Percentiles rank a stretch among this genome's conserved stretches.
These are phyloP conservation scores for Canariomyces notabilis DNA, from an alignment of 2,329 filamentous ascomycete genomes.

Conservation along the genomic window DNA sequence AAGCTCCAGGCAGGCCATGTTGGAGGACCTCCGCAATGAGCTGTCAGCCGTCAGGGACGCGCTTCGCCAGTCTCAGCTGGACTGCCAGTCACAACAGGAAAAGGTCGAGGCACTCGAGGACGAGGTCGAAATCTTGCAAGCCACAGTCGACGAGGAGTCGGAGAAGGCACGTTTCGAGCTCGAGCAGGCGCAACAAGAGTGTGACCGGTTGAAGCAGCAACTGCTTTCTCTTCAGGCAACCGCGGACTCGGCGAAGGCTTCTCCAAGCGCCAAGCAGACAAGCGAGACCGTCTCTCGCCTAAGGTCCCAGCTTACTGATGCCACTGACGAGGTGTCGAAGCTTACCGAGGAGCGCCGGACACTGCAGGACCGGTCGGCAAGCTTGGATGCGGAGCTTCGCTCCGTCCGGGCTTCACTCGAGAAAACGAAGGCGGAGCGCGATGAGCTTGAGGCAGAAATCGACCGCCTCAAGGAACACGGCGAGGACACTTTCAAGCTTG, in stretches of 20 bases:
- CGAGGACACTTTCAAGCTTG: conserved; percentile 55
- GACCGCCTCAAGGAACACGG: conserved; percentile 50
- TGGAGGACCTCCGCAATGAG: conserved; percentile 63
- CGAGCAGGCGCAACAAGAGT: conserved; percentile 40
- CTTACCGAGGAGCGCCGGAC: conserved; percentile 56
- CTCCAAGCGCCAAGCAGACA: conserved; percentile 30
- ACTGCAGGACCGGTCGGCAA: conserved; percentile 59
- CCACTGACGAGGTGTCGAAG: conserved; percentile 52
- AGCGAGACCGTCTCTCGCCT: conserved; percentile 46
- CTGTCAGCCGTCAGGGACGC: conserved; percentile 63
- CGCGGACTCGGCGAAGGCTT: conserved; percentile 28
- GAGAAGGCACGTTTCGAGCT: conserved; percentile 51
- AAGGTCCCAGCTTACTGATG: conserved; percentile 53
- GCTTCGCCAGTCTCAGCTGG: conserved; percentile 61
- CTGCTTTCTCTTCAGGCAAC: conserved; percentile 32
- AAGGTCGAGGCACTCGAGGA: conserved; percentile 67
- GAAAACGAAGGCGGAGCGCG: conserved; percentile 59
- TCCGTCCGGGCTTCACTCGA: conserved; percentile 51
- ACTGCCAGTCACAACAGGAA: conserved; percentile 57
- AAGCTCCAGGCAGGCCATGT: conserved; percentile 57
- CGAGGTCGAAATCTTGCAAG: conserved; percentile 69
- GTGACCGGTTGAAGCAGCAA: conserved; percentile 40
- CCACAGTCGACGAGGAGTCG: conserved; percentile 58
- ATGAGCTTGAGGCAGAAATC: conserved; percentile 60
- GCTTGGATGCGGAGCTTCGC: conserved; percentile 55